phyloP scores from a whole-genome alignment of 768 basidiomycete species.

The Trametes gibbosa region DNA sequence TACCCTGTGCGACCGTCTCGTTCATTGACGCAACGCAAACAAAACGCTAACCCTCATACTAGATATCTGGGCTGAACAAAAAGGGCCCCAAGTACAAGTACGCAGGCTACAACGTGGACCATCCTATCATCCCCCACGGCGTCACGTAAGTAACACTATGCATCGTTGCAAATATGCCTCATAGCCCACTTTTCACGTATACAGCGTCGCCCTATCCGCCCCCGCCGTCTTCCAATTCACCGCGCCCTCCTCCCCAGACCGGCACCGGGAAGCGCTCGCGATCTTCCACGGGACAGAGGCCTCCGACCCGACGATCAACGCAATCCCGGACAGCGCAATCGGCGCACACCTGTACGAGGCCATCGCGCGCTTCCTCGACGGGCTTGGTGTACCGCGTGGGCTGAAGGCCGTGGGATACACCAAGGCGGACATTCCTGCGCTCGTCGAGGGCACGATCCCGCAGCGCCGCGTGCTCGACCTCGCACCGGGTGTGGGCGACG shows the following conservation, averaged over 20 bases:
- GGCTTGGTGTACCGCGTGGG: constrained; percentile 81
- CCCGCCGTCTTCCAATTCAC: constrained; percentile 97
- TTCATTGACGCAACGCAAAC: not conserved
- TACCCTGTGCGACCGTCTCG: constrained; percentile 53
- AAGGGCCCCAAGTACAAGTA: constrained; percentile 90
- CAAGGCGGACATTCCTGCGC: constrained; percentile 58
- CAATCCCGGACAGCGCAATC: constrained; percentile 76
- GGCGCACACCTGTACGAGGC: constrained; percentile 80
- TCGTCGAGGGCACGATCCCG: constrained; percentile 91
- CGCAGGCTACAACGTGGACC: constrained; percentile 80
- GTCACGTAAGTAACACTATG: constrained; percentile 68
- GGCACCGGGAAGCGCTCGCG: constrained; percentile 85
- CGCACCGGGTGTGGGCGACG: constrained; percentile 85
- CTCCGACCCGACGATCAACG: constrained; percentile 67
- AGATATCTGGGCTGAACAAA: constrained; percentile 95
- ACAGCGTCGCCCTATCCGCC: constrained; percentile 81
- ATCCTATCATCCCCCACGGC: constrained; percentile 93
- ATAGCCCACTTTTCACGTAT: not conserved
- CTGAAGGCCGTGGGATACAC: constrained; percentile 80
- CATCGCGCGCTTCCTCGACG: constrained; percentile 85
- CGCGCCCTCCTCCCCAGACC: constrained; percentile 86
- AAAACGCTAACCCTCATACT: not conserved
- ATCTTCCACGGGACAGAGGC: constrained; percentile 70
- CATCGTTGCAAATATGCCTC: too few relatives aligned
- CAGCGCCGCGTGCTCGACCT: constrained; percentile 91